These are phyloP conservation scores for Huiozyma sinensis DNA, from an alignment of 805 yeast genomes.

Conservation along the genomic window DNA sequence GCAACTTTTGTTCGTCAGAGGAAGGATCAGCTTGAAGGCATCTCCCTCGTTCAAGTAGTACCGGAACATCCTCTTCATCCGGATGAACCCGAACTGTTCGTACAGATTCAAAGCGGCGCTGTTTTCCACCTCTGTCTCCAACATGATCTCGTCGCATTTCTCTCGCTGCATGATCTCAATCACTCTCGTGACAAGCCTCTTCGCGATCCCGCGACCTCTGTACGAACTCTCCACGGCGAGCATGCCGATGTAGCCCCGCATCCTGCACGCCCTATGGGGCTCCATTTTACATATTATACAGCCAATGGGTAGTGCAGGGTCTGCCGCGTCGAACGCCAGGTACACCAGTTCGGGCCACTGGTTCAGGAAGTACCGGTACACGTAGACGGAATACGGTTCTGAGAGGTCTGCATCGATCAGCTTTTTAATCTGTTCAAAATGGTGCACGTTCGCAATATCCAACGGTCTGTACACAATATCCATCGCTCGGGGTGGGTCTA, in stretches of 20 bases:
- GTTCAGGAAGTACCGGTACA: slow-evolving; percentile 79
- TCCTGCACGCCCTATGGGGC: slow-evolving; percentile 52
- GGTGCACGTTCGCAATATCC: slow-evolving; percentile 16
- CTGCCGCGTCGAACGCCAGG: slow-evolving; percentile 37
- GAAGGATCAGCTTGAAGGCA: slow-evolving; percentile 79
- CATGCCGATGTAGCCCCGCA: slow-evolving; percentile 95
- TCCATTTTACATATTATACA: slow-evolving; percentile 77
- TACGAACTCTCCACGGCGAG: slow-evolving; percentile 64
- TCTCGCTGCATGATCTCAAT: slow-evolving; percentile 53
- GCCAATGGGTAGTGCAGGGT: slow-evolving; percentile 45
- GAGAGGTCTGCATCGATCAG: slow-evolving; percentile 67
- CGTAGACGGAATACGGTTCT: slow-evolving; percentile 91
- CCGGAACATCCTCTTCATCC: slow-evolving; percentile 66
- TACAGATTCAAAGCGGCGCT: slow-evolving; percentile 57
- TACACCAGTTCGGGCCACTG: slow-evolving; percentile 84
- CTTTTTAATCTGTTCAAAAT: slow-evolving; percentile 40
- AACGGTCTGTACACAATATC: slow-evolving; percentile 16
- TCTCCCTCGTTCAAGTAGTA: slow-evolving; percentile 90
- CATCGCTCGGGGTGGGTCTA: not conserved
- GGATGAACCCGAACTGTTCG: slow-evolving; percentile 65
- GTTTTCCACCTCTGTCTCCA: slow-evolving; percentile 87
- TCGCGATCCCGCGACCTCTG: slow-evolving; percentile 79
- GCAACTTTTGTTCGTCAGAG: slow-evolving; percentile 53
- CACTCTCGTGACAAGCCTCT: slow-evolving; percentile 49
- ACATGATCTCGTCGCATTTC: slow-evolving; percentile 78